These are phyloP conservation scores for Crataegus laevigata DNA, from an alignment of 306 rosid genomes.

Conservation along the genomic window DNA sequence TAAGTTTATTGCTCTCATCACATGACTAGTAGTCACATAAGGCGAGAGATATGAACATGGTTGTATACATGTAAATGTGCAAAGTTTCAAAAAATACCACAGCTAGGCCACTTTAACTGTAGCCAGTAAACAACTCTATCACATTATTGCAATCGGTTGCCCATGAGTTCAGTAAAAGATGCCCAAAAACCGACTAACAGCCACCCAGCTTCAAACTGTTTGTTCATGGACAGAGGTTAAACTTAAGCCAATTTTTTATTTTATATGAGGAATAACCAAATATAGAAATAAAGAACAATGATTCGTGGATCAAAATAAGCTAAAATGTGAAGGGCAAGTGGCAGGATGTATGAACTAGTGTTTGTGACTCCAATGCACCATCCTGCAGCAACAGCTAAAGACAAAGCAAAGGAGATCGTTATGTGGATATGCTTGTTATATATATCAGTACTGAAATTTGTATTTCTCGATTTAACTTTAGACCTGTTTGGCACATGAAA, in stretches of 20 bases:
- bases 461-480: conserved; percentile 12
- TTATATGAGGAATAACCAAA: conserved; percentile 20
- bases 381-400: conserved; percentile 27
- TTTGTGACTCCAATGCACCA: conserved; percentile 12
- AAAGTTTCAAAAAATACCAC: not conserved
- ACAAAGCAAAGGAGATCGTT: conserved; percentile 29
- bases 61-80: no score
- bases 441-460: conserved; percentile 5
- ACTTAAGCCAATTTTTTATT: conserved; percentile 18
- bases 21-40: not conserved
- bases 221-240: conserved; percentile 26
- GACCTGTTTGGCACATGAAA: conserved; percentile 23
- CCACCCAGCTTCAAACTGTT: conserved; percentile 16
- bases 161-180: conserved; percentile 6
- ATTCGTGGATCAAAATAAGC: conserved; percentile 27
- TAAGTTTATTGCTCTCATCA: not conserved
- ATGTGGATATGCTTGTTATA: conserved; percentile 15
- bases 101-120: not conserved
- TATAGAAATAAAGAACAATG: conserved; percentile 17
- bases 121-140: conserved; percentile 5
- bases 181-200: not conserved
- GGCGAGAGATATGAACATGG: not conserved
- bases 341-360: conserved; percentile 4
- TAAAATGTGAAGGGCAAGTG: conserved; percentile 14
- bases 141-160: conserved; percentile 23